These are phyloP conservation scores for Pseudogymnoascus sp. DNA, from an alignment of 2,329 filamentous ascomycete species.

Conservation along the genomic window DNA sequence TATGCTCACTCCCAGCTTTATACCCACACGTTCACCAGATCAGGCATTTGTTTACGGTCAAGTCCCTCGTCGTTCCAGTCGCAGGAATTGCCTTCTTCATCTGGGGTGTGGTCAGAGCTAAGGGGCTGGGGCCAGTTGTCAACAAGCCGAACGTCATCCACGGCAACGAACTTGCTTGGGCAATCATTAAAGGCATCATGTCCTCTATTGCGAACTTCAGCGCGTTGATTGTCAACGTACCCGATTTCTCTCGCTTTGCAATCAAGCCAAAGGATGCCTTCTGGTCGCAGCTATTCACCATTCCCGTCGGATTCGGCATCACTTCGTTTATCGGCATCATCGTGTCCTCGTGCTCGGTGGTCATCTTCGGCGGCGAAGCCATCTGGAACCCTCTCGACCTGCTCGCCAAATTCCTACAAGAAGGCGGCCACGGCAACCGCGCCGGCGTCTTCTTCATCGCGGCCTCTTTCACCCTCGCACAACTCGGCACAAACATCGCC, in stretches of 20 bases:
- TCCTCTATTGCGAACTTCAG: constrained; percentile 85
- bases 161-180: constrained; percentile 70
- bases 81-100: constrained; percentile 83
- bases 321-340: constrained; percentile 82
- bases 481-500: constrained; percentile 80
- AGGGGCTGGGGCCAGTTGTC: constrained; percentile 78
- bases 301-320: constrained; percentile 64
- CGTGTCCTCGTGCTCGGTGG: constrained; percentile 63
- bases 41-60: constrained; percentile 84
- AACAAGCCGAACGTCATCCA: constrained; percentile 54
- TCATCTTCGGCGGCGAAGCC: constrained; percentile 55
- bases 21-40: constrained; percentile 88
- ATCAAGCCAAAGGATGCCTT: constrained; percentile 67
- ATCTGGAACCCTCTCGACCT: constrained; percentile 70
- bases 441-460: constrained; percentile 72
- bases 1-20: constrained; percentile 70
- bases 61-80: constrained; percentile 73
- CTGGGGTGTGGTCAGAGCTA: constrained; percentile 75
- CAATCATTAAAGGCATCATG: constrained; percentile 81
- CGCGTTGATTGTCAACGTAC: constrained; percentile 72
- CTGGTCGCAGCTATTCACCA: constrained; percentile 72
- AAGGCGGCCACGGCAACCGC: constrained; percentile 60
- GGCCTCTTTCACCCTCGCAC: constrained; percentile 65
- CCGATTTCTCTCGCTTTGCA: constrained; percentile 81
- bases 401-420: constrained; percentile 59